phyloP scores from a whole-genome alignment of 1,284 basidiomycete genomes.

The Pulchroboletus neoregius region DNA sequence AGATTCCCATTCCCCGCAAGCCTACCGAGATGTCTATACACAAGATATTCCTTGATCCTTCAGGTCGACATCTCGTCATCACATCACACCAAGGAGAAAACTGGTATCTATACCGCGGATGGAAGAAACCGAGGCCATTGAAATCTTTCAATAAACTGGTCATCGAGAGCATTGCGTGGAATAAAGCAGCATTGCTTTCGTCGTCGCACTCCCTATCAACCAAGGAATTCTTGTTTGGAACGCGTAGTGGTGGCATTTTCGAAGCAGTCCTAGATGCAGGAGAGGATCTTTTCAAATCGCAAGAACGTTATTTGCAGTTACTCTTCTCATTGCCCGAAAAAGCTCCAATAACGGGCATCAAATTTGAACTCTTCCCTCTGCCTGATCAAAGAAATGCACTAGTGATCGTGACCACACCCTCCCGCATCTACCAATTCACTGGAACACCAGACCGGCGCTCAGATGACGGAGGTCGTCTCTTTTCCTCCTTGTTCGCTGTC shows the following conservation, averaged over 20 bases:
- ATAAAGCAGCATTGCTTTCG: slow-evolving; percentile 67
- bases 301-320: slow-evolving; percentile 75
- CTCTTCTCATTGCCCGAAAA: slow-evolving; percentile 79
- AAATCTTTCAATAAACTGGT: slow-evolving; percentile 79
- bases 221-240: slow-evolving; percentile 86
- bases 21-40: slow-evolving; percentile 65
- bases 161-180: slow-evolving; percentile 94
- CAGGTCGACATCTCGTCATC: slow-evolving; percentile 84
- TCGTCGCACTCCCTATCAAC: slow-evolving; percentile 68
- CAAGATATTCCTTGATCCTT: slow-evolving; percentile 88
- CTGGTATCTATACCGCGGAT: slow-evolving; percentile 83
- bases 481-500: slow-evolving; percentile 67
- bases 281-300: slow-evolving; percentile 90
- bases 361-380: slow-evolving; percentile 71
- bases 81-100: slow-evolving; percentile 88
- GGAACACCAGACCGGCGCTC: slow-evolving; percentile 62
- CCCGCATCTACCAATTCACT: slow-evolving; percentile 89
- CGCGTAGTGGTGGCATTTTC: slow-evolving; percentile 77
- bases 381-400: slow-evolving; percentile 58
- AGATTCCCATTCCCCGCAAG: slow-evolving; percentile 72
- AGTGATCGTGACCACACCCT: slow-evolving; percentile 83
- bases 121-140: slow-evolving; percentile 76
- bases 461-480: slow-evolving; percentile 75
- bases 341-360: slow-evolving; percentile 77
- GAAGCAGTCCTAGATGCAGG: slow-evolving; percentile 83